phyloP scores from a whole-genome alignment of 1,284 basidiomycete genomes.

The Tilletia walkeri region DNA sequence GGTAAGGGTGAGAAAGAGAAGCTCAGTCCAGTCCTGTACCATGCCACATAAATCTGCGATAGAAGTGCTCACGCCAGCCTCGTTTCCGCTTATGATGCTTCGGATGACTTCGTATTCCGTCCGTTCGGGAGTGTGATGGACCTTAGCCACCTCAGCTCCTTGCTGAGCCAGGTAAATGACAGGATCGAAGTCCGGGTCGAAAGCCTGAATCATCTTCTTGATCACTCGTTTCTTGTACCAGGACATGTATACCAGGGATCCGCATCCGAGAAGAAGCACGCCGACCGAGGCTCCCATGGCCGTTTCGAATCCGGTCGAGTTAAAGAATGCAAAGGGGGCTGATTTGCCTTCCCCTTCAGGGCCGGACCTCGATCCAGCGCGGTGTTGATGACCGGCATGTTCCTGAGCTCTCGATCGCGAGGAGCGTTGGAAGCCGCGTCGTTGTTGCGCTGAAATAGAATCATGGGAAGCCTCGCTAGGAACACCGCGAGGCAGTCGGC shows the following conservation, averaged over 20 bases:
- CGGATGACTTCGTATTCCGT: conserved; percentile 45
- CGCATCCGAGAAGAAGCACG: conserved; percentile 45
- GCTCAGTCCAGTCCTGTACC: neutral
- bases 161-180: conserved; percentile 41
- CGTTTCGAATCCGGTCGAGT: conserved; percentile 49
- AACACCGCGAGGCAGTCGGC: too few relatives aligned
- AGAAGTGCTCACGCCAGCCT: conserved; percentile 27
- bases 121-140: conserved; percentile 34
- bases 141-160: conserved; percentile 41
- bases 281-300: conserved; percentile 49
- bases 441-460: neutral
- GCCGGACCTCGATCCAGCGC: neutral
- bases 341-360: neutral
- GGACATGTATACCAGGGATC: conserved; percentile 43
- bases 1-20: neutral
- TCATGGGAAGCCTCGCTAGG: too few relatives aligned
- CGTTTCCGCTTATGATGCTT: conserved; percentile 44
- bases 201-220: conserved; percentile 48
- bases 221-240: conserved; percentile 48
- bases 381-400: neutral
- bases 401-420: neutral
- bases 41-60: neutral
- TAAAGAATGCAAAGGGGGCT: conserved; percentile 31
- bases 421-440: neutral
- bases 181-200: conserved; percentile 49